A percentile compares a stretch with the other conserved stretches of the same genome.
phyloP scores from a whole-genome alignment of 1,284 basidiomycete genomes.

The Spongiforma sp. region DNA sequence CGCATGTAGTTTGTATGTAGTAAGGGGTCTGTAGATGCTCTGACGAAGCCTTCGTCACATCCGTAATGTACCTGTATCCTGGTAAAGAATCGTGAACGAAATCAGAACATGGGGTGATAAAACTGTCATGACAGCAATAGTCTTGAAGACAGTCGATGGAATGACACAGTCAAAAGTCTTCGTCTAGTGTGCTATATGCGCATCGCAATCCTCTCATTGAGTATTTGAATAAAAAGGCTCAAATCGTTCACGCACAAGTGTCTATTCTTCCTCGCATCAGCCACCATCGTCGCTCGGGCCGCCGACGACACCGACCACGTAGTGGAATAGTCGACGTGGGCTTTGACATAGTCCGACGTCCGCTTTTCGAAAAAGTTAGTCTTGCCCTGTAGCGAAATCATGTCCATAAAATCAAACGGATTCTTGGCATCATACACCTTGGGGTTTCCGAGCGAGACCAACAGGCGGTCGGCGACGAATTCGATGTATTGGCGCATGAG shows the following conservation, averaged over 20 bases:
- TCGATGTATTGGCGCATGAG: constrained; percentile 97
- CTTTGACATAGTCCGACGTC: constrained; percentile 88
- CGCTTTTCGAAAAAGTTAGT: constrained; percentile 85
- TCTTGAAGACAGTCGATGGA: neutral
- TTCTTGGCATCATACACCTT: constrained; percentile 81
- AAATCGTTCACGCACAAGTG: constrained; percentile 50
- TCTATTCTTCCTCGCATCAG: constrained; percentile 41
- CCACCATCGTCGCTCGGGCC: constrained; percentile 42
- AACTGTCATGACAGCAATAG: too few species aligned
- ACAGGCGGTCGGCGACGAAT: constrained; percentile 93
- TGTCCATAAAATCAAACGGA: constrained; percentile 92
- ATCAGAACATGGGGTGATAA: too few species aligned
- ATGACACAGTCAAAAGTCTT: constrained; percentile 16
- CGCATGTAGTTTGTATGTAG: too few species aligned
- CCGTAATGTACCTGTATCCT: too few species aligned
- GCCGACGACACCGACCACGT: neutral
- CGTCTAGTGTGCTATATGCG: constrained; percentile 16
- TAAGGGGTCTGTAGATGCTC: too few species aligned
- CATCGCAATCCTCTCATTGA: neutral
- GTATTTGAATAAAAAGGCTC: too few species aligned
- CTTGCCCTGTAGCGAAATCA: constrained; percentile 88
- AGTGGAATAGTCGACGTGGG: constrained; percentile 53
- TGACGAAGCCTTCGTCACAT: too few species aligned
- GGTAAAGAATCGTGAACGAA: too few species aligned
- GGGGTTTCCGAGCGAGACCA: constrained; percentile 82